These are phyloP conservation scores for Mercurialis annua DNA, from an alignment of 345 rosid genomes.

Conservation along the genomic window DNA sequence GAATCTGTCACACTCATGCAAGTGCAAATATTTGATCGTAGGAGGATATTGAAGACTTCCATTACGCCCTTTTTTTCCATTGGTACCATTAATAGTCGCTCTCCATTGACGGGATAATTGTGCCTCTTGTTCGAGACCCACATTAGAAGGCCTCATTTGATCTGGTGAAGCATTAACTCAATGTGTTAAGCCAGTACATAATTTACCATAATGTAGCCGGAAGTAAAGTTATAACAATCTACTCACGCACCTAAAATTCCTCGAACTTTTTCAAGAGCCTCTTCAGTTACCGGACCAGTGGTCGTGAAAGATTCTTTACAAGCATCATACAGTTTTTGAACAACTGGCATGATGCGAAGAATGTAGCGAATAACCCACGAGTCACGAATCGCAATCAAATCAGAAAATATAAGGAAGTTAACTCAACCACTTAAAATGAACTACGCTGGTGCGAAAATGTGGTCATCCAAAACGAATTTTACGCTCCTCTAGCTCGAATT, in stretches of 20 bases:
- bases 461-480: slow-evolving; percentile 15
- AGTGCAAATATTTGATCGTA: slow-evolving; percentile 74
- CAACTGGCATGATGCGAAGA: slow-evolving; percentile 26
- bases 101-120: slow-evolving; percentile 70
- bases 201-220: not conserved
- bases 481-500: slow-evolving; percentile 13
- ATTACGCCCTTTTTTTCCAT: slow-evolving; percentile 44
- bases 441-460: not conserved
- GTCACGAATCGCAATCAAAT: slow-evolving; percentile 11
- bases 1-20: slow-evolving; percentile 90
- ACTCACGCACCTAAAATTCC: slow-evolving; percentile 52
- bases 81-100: slow-evolving; percentile 35
- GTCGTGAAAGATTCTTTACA: slow-evolving; percentile 71
- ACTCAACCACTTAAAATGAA: slow-evolving; percentile 5
- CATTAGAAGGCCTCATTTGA: slow-evolving; percentile 92
- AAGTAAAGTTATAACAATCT: not conserved
- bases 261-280: slow-evolving; percentile 67
- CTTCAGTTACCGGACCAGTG: slow-evolving; percentile 68
- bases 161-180: slow-evolving; percentile 49
- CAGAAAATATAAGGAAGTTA: not conserved
- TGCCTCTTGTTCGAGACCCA: slow-evolving; percentile 92
- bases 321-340: slow-evolving; percentile 68
- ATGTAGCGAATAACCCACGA: slow-evolving; percentile 2
- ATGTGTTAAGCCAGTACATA: not conserved
- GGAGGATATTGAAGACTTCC: slow-evolving; percentile 63